Evolutionary conservation across 164 flowering plant genomes (phyloP).

Genomic region (Pachysandra terminalis): DNA sequence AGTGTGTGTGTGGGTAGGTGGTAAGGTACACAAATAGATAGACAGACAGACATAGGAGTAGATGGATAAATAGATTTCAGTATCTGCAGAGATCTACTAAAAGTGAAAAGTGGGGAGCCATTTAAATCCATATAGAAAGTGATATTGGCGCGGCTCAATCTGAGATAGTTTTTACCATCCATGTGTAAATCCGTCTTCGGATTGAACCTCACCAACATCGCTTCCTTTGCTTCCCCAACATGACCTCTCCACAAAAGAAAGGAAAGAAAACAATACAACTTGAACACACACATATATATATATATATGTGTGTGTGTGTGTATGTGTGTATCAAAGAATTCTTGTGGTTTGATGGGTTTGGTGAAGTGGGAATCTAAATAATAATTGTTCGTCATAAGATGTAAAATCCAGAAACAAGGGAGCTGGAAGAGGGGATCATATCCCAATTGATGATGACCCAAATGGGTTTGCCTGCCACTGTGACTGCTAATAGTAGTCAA

Average conservation of each 20-base stretch:
- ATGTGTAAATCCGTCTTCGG: conserved; percentile 67
- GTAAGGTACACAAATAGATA: too few relatives aligned
- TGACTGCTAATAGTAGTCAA: background rate
- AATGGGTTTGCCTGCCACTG: background rate
- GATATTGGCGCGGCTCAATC: conserved; percentile 99
- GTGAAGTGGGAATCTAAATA: conserved; percentile 24
- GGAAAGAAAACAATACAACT: background rate
- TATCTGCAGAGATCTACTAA: too few relatives aligned
- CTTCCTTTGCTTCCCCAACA: conserved; percentile 38
- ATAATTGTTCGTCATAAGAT: conserved; percentile 12
- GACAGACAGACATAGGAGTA: too few relatives aligned
- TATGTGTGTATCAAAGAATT: too few relatives aligned
- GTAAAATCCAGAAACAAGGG: background rate
- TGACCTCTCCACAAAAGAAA: background rate
- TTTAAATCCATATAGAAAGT: conserved; percentile 37
- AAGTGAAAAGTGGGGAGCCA: background rate
- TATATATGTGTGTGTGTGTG: too few relatives aligned
- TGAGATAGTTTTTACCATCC: conserved; percentile 65
- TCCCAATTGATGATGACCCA: background rate
- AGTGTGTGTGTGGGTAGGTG: too few relatives aligned
- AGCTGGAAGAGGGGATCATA: background rate
- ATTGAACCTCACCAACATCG: conserved; percentile 99
- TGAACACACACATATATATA: too few relatives aligned
- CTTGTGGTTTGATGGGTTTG: background rate
- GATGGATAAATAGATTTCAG: too few relatives aligned